phyloP scores from a whole-genome alignment of 495 filamentous ascomycete species.

The Podospora pseudoanserina region DNA sequence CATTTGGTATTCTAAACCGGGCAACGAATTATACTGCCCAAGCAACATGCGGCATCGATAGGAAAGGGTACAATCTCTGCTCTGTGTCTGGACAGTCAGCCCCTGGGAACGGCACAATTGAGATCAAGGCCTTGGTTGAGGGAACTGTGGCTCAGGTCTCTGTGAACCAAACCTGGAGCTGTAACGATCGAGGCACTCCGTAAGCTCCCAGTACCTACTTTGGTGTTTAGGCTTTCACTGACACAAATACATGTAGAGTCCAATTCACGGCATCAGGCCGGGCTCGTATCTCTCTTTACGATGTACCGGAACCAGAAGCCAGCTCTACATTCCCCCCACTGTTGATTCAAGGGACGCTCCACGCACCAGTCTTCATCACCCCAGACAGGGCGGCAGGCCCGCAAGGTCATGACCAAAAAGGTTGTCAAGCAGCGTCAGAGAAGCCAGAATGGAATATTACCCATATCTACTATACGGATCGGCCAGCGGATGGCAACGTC shows the following conservation, averaged over 20 bases:
- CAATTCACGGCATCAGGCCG: slow-evolving; percentile 18
- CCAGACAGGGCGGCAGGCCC: slow-evolving; percentile 24
- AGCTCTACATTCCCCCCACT: slow-evolving; percentile 12
- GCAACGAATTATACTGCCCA: slow-evolving; percentile 27
- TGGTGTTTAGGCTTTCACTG: not conserved
- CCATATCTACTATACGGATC: slow-evolving; percentile 17
- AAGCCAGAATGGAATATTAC: slow-evolving; percentile 24
- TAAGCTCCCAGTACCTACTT: not conserved
- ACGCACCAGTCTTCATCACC: slow-evolving; percentile 22
- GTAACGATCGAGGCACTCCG: slow-evolving; percentile 15
- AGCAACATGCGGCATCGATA: slow-evolving; percentile 13
- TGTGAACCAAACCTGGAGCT: slow-evolving; percentile 24
- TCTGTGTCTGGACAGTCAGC: not conserved
- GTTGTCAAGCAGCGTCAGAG: slow-evolving; percentile 15
- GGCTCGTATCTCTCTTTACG: not conserved
- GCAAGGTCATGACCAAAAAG: slow-evolving; percentile 13
- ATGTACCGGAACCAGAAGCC: not conserved
- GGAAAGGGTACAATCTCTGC: slow-evolving; percentile 14
- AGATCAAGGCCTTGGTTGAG: not conserved
- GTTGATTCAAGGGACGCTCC: slow-evolving; percentile 22
- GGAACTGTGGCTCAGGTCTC: slow-evolving; percentile 1
- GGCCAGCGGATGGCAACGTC: slow-evolving; percentile 19
- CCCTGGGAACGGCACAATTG: not conserved
- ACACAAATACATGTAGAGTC: slow-evolving; percentile 8
- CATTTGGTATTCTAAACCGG: slow-evolving; percentile 31